These are phyloP conservation scores for Picea abies DNA, from an alignment of 83 land plant species.

Conservation along the genomic window DNA sequence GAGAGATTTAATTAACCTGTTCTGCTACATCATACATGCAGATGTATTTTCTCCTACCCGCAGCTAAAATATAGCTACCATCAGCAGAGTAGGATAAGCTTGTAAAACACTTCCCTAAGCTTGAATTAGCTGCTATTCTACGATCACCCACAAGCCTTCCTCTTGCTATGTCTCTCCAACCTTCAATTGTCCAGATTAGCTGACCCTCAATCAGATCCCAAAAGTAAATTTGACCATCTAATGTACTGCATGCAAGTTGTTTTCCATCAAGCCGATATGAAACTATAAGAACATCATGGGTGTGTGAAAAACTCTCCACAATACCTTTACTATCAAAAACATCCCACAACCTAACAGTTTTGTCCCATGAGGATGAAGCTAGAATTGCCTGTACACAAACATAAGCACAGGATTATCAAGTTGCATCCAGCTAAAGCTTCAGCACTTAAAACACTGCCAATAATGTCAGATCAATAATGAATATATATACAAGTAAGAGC, in stretches of 20 bases:
- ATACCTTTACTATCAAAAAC: slow-evolving; percentile 91
- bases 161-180: slow-evolving; percentile 93
- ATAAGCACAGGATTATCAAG: slow-evolving; percentile 7
- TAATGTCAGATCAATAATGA: not conserved
- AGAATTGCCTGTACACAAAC: slow-evolving; percentile 54
- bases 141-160: slow-evolving; percentile 95
- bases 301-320: slow-evolving; percentile 81
- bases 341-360: slow-evolving; percentile 89
- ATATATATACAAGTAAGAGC: not conserved
- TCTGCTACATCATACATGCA: slow-evolving; percentile 98
- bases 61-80: slow-evolving; percentile 91
- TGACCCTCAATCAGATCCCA: slow-evolving; percentile 88
- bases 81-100: slow-evolving; percentile 91
- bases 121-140: slow-evolving; percentile 84
- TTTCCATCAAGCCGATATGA: slow-evolving; percentile 96
- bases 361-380: slow-evolving; percentile 99
- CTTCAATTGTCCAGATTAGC: slow-evolving; percentile 87
- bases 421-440: not conserved
- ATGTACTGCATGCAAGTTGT: slow-evolving; percentile 87
- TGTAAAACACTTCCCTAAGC: slow-evolving; percentile 88
- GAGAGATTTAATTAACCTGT: slow-evolving; percentile 55
- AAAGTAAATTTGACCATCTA: slow-evolving; percentile 93
- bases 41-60: slow-evolving; percentile 89
- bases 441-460: not conserved
- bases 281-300: slow-evolving; percentile 92